phyloP scores from a whole-genome alignment of 129 eudicot species.

The Helichrysum umbraculigerum region DNA sequence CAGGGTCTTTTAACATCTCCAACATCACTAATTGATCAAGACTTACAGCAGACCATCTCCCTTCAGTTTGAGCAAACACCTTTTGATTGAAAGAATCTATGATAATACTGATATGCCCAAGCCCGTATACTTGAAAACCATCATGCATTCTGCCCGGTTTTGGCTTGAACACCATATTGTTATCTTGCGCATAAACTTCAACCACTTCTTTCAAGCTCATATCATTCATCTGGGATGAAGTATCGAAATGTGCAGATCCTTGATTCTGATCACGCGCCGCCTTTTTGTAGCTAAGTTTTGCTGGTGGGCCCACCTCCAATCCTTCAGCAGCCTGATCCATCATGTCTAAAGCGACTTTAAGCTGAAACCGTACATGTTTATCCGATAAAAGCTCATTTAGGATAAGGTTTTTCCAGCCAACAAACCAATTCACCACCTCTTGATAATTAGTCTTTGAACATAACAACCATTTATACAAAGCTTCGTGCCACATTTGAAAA shows the following conservation, averaged over 20 bases:
- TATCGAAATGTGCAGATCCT: background rate
- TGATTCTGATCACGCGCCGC: background rate
- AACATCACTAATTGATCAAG: too few species aligned
- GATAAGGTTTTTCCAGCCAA: conserved; percentile 55
- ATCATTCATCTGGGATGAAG: background rate
- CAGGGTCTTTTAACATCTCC: too few species aligned
- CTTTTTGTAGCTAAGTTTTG: background rate
- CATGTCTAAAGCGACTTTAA: conserved; percentile 56
- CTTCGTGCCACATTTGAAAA: conserved; percentile 65
- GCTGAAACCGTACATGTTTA: conserved; percentile 49
- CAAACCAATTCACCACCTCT: conserved; percentile 54
- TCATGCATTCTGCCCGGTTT: background rate
- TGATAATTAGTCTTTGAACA: conserved; percentile 45
- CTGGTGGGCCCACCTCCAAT: conserved; percentile 50
- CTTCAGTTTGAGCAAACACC: background rate
- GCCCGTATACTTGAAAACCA: background rate
- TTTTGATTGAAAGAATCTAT: too few species aligned
- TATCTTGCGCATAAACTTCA: background rate
- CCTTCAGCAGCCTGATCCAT: conserved; percentile 71
- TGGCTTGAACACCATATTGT: background rate
- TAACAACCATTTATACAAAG: conserved; percentile 57
- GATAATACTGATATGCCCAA: background rate
- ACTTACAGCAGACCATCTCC: background rate
- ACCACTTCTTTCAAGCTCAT: background rate
- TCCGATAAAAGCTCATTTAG: conserved; percentile 58